These are phyloP conservation scores for Helminthosporium solani DNA, from an alignment of 2,329 filamentous ascomycete species.

Conservation along the genomic window DNA sequence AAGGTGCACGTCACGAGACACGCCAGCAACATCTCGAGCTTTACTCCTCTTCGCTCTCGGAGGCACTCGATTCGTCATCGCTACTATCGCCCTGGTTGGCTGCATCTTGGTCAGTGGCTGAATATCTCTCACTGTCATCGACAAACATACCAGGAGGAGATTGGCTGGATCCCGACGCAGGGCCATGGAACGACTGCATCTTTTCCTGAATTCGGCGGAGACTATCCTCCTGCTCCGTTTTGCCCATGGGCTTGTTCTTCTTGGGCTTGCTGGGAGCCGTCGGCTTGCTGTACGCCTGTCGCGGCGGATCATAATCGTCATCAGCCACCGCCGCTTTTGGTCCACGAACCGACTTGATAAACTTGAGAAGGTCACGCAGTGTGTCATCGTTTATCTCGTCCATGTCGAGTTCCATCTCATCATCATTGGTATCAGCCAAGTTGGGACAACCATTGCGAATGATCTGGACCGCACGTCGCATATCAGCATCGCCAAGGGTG, in stretches of 20 bases:
- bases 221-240: constrained; percentile 67
- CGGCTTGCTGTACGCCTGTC: constrained; percentile 36
- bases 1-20: background rate
- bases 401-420: constrained; percentile 66
- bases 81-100: constrained; percentile 49
- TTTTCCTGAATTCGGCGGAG: constrained; percentile 64
- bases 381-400: constrained; percentile 58
- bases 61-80: constrained; percentile 55
- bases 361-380: constrained; percentile 57
- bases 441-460: constrained; percentile 81
- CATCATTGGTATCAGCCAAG: constrained; percentile 58
- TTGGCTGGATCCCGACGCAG: constrained; percentile 49
- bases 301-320: constrained; percentile 53
- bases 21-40: constrained; percentile 3
- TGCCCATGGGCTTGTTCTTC: constrained; percentile 78
- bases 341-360: constrained; percentile 49
- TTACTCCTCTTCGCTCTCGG: constrained; percentile 53
- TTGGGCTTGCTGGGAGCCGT: constrained; percentile 56
- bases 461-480: constrained; percentile 79
- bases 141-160: constrained; percentile 42
- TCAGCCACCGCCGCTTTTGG: constrained; percentile 42
- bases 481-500: constrained; percentile 73
- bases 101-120: constrained; percentile 10
- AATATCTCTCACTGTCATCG: constrained; percentile 1
- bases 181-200: constrained; percentile 45